phyloP scores from a whole-genome alignment of 305 asterid species.

The Fraxinus nigra region DNA sequence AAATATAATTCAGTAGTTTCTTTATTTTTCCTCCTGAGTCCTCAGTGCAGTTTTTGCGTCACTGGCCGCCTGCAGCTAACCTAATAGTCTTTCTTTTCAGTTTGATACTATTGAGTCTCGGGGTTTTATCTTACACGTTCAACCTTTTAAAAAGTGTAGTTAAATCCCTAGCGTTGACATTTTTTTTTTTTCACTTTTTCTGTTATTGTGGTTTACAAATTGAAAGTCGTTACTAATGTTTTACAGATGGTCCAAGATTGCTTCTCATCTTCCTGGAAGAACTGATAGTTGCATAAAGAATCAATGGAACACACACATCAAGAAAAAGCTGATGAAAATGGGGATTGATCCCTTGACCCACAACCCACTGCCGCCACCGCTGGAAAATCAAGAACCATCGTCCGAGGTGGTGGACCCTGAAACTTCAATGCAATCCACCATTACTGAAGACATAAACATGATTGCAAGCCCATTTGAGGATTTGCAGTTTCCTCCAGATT shows the following conservation, averaged over 20 bases:
- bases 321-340: constrained; percentile 75
- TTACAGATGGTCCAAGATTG: constrained; percentile 84
- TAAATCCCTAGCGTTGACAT: too few relatives aligned
- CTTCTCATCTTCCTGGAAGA: constrained; percentile 85
- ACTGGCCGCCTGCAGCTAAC: too few relatives aligned
- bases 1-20: background rate
- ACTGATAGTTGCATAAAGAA: constrained; percentile 84
- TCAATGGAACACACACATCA: constrained; percentile 88
- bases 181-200: too few relatives aligned
- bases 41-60: too few relatives aligned
- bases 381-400: constrained; percentile 5
- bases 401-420: background rate
- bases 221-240: too few relatives aligned
- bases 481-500: constrained; percentile 26
- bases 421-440: constrained; percentile 31
- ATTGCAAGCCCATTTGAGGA: constrained; percentile 26
- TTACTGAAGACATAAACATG: constrained; percentile 19
- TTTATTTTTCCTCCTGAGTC: too few relatives aligned
- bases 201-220: too few relatives aligned
- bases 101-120: too few relatives aligned
- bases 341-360: constrained; percentile 83
- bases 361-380: constrained; percentile 50
- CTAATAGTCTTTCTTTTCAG: too few relatives aligned
- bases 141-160: too few relatives aligned
- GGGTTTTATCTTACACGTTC: too few relatives aligned